Percentiles rank a stretch among this genome's conserved stretches.
Conservation (phyloP, 306 rosid genomes). For the cucumber (Cucumis sativus) region DNA sequence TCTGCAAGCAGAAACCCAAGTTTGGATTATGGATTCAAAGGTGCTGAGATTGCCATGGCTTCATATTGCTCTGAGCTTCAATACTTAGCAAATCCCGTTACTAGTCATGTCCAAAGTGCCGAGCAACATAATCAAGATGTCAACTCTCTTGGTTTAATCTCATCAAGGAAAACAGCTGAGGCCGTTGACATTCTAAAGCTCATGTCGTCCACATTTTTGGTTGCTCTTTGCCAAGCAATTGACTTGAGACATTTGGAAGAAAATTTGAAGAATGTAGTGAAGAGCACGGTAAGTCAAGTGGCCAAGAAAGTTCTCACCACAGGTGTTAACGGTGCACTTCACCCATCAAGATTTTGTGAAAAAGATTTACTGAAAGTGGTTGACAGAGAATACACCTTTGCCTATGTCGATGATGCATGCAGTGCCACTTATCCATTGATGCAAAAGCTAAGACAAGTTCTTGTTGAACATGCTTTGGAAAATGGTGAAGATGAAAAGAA, state of each 20-base stretch:
- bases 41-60: constrained; percentile 94
- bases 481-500: constrained; percentile 50
- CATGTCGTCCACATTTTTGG: constrained; percentile 64
- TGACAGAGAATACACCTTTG: constrained; percentile 51
- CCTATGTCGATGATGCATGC: constrained; percentile 74
- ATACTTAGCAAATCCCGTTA: constrained; percentile 71
- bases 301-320: constrained; percentile 70
- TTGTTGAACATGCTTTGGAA: constrained; percentile 59
- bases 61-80: constrained; percentile 82
- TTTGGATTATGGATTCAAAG: constrained; percentile 87
- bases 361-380: constrained; percentile 69
- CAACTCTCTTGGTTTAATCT: constrained; percentile 76
- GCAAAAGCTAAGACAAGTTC: constrained; percentile 64
- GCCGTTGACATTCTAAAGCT: constrained; percentile 67
- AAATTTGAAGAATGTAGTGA: constrained; percentile 55
- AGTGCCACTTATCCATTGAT: constrained; percentile 68
- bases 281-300: constrained; percentile 55
- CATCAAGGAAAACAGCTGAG: constrained; percentile 67
- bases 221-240: constrained; percentile 80
- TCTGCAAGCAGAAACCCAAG: constrained; percentile 68
- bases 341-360: constrained; percentile 74
- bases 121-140: constrained; percentile 95
- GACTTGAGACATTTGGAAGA: constrained; percentile 91
- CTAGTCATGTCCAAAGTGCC: constrained; percentile 82
- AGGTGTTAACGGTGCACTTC: constrained; percentile 58